Conservation (phyloP, 2,329 filamentous ascomycete species). For the Aspergillus sp. region DNA sequence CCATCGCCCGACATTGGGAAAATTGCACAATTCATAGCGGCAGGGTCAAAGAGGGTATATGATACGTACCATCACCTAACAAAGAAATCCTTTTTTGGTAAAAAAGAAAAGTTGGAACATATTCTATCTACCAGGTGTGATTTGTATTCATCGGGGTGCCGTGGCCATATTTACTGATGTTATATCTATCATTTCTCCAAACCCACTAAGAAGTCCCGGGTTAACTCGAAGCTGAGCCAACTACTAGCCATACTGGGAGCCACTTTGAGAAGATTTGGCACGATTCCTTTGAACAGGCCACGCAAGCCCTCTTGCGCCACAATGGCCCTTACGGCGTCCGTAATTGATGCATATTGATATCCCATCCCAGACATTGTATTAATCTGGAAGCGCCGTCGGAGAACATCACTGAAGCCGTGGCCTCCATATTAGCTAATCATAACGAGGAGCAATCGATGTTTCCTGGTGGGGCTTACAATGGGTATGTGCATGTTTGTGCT, state of each 20-base stretch:
- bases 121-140: too few species aligned
- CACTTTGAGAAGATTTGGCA: slow-evolving; percentile 93
- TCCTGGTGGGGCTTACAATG: slow-evolving; percentile 69
- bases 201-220: slow-evolving; percentile 77
- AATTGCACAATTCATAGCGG: too few species aligned
- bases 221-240: slow-evolving; percentile 96
- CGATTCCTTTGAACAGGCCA: slow-evolving; percentile 93
- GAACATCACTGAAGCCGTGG: slow-evolving; percentile 69
- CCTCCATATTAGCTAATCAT: neutral
- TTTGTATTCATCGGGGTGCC: too few species aligned
- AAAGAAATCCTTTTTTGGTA: too few species aligned
- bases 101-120: too few species aligned
- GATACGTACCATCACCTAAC: too few species aligned
- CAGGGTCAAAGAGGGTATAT: too few species aligned
- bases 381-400: slow-evolving; percentile 93
- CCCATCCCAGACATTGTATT: slow-evolving; percentile 99
- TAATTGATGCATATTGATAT: slow-evolving; percentile 87
- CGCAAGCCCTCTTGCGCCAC: slow-evolving; percentile 77
- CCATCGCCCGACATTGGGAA: too few species aligned
- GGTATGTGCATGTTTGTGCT: slow-evolving; percentile 96
- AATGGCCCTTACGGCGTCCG: slow-evolving; percentile 81
- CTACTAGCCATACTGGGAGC: slow-evolving; percentile 98
- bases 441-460: neutral
- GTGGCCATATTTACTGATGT: too few species aligned
- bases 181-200: slow-evolving; percentile 43